phyloP scores from a whole-genome alignment of 768 basidiomycete genomes.

The Suillus weaverae region DNA sequence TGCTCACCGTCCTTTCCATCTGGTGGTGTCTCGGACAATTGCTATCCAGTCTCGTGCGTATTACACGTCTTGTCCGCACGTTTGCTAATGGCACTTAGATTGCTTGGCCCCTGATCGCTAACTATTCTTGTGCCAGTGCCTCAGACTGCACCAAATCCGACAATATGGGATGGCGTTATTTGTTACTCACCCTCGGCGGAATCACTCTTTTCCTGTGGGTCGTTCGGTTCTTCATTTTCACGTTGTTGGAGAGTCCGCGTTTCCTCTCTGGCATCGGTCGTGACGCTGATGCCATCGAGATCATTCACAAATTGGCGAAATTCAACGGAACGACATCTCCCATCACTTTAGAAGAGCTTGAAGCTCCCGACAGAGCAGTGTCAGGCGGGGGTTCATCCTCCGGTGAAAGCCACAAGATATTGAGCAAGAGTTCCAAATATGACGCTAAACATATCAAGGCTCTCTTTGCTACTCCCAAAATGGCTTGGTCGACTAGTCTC shows the following conservation, averaged over 20 bases:
- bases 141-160: conserved; percentile 39
- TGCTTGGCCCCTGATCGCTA: conserved; percentile 60
- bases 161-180: conserved; percentile 69
- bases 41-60: conserved; percentile 44
- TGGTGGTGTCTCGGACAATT: conserved; percentile 64
- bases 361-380: conserved; percentile 28
- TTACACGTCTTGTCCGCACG: neutral
- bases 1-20: conserved; percentile 55
- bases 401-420: conserved; percentile 21
- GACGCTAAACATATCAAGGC: conserved; percentile 49
- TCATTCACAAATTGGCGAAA: conserved; percentile 48
- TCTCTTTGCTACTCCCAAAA: conserved; percentile 60
- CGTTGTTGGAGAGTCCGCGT: conserved; percentile 56
- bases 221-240: conserved; percentile 53
- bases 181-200: conserved; percentile 53
- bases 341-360: conserved; percentile 47
- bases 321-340: conserved; percentile 46
- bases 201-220: conserved; percentile 53
- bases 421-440: conserved; percentile 44
- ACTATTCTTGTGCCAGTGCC: conserved; percentile 47
- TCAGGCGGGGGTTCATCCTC: conserved; percentile 12
- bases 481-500: conserved; percentile 66
- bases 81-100: conserved; percentile 32
- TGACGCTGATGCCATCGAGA: conserved; percentile 50
- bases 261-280: conserved; percentile 55